Percentiles rank a stretch among this genome's conserved stretches.
phyloP scores from a whole-genome alignment of 805 yeast genomes.

The Hanseniaspora pseudoguilliermondii region DNA sequence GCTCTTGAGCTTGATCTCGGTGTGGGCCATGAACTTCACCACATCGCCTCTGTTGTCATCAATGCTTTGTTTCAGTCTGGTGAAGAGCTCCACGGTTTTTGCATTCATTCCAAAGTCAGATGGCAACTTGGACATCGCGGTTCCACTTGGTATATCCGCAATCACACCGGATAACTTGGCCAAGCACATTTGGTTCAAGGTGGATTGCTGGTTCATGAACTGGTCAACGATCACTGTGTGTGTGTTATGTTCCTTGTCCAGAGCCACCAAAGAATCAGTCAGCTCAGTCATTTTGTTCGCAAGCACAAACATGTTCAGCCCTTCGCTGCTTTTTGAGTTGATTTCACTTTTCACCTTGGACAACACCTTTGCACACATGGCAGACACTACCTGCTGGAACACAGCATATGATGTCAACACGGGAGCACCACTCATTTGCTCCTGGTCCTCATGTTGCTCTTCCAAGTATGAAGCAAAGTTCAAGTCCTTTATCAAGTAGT shows the following conservation, averaged over 20 bases:
- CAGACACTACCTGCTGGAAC: slow-evolving; percentile 5
- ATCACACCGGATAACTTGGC: slow-evolving; percentile 25
- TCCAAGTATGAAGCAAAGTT: slow-evolving; percentile 1
- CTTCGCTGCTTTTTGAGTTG: neutral
- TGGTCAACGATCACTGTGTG: slow-evolving; percentile 8
- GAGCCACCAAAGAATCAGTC: neutral
- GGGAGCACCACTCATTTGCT: neutral
- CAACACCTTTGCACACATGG: slow-evolving; percentile 6
- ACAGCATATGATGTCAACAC: slow-evolving; percentile 7
- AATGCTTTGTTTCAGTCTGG: slow-evolving; percentile 45
- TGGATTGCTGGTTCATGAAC: neutral
- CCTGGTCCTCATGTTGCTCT: neutral
- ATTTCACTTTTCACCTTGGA: slow-evolving; percentile 6
- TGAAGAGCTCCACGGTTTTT: slow-evolving; percentile 58
- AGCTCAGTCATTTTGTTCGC: neutral
- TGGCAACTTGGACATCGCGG: slow-evolving; percentile 31
- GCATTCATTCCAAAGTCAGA: slow-evolving; percentile 62
- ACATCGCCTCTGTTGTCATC: slow-evolving; percentile 50
- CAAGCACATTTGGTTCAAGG: neutral
- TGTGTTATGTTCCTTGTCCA: slow-evolving; percentile 3
- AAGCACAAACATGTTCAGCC: neutral
- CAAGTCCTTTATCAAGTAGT: slow-evolving; percentile 7
- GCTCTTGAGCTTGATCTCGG: slow-evolving; percentile 46
- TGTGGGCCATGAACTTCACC: slow-evolving; percentile 26
- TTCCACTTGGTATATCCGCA: slow-evolving; percentile 20